These are phyloP conservation scores for Rhodosporidiobolus sp. DNA, from an alignment of 768 basidiomycete genomes.

Conservation along the genomic window DNA sequence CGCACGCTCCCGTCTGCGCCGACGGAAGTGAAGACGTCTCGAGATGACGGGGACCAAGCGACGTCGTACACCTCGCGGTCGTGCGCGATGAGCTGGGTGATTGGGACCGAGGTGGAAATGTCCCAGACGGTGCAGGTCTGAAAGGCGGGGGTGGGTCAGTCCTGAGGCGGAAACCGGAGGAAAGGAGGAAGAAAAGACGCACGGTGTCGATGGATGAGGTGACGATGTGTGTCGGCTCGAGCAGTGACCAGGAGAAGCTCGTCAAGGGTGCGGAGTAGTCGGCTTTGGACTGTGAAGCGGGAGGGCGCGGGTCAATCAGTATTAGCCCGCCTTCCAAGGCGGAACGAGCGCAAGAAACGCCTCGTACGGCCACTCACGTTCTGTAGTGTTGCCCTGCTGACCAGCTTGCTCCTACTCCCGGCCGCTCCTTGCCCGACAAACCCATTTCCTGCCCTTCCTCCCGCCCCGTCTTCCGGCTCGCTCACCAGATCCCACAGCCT, in stretches of 20 bases:
- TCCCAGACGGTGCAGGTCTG: slow-evolving; percentile 93
- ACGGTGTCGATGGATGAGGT: slow-evolving; percentile 93
- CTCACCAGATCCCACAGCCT: slow-evolving; percentile 83
- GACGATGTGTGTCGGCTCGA: slow-evolving; percentile 82
- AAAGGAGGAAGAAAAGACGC: neutral
- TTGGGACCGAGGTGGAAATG: slow-evolving; percentile 84
- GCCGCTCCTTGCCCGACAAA: slow-evolving; percentile 20
- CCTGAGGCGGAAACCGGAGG: neutral
- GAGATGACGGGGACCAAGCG: slow-evolving; percentile 90
- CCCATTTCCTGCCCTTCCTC: slow-evolving; percentile 28
- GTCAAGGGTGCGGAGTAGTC: slow-evolving; percentile 91
- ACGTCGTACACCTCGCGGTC: slow-evolving; percentile 96
- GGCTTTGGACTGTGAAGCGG: slow-evolving; percentile 74
- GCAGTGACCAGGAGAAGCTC: slow-evolving; percentile 96
- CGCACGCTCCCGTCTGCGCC: slow-evolving; percentile 95
- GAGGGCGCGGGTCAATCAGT: no score
- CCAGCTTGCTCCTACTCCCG: slow-evolving; percentile 18
- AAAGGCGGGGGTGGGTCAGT: neutral
- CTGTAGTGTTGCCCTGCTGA: slow-evolving; percentile 32
- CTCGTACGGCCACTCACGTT: slow-evolving; percentile 16
- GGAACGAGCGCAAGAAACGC: neutral
- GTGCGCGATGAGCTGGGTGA: slow-evolving; percentile 89
- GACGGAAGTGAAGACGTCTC: slow-evolving; percentile 93
- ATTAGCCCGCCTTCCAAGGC: neutral
- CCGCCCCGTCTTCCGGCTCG: slow-evolving; percentile 50